Evolutionary conservation across 495 filamentous ascomycete species (phyloP).

Genomic region (Penicillium paxilli): DNA sequence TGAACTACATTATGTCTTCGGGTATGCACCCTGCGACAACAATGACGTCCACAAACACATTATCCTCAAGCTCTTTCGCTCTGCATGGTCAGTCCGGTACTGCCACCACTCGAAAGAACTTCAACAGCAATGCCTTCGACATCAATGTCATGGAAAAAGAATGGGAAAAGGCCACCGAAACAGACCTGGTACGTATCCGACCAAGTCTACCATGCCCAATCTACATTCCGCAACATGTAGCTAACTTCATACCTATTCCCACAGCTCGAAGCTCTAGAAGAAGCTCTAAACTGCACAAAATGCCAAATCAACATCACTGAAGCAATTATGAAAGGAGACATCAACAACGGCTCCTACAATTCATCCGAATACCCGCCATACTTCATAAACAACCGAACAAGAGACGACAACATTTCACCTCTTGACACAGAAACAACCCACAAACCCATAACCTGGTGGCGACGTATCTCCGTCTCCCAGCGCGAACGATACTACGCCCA

Average conservation of each 20-base stretch:
- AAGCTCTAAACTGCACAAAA: slow-evolving; percentile 32
- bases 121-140: not conserved
- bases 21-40: not conserved
- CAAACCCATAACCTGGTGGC: slow-evolving; percentile 15
- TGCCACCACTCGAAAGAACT: too few species aligned
- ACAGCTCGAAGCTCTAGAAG: slow-evolving; percentile 23
- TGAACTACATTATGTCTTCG: too few species aligned
- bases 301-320: slow-evolving; percentile 23
- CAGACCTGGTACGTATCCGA: slow-evolving; percentile 11
- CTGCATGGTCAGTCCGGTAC: not conserved
- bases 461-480: slow-evolving; percentile 16
- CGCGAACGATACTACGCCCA: slow-evolving; percentile 21
- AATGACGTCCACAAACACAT: not conserved
- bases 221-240: too few species aligned
- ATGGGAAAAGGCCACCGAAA: not conserved
- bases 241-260: too few species aligned
- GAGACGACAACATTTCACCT: slow-evolving; percentile 18
- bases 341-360: slow-evolving; percentile 19
- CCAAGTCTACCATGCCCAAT: too few species aligned
- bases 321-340: slow-evolving; percentile 24
- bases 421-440: slow-evolving; percentile 1
- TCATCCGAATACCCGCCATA: slow-evolving; percentile 26
- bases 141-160: not conserved
- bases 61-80: not conserved
- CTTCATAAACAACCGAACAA: slow-evolving; percentile 12